These are phyloP conservation scores for Cornus suecica DNA, from an alignment of 148 eudicot species.

Conservation along the genomic window DNA sequence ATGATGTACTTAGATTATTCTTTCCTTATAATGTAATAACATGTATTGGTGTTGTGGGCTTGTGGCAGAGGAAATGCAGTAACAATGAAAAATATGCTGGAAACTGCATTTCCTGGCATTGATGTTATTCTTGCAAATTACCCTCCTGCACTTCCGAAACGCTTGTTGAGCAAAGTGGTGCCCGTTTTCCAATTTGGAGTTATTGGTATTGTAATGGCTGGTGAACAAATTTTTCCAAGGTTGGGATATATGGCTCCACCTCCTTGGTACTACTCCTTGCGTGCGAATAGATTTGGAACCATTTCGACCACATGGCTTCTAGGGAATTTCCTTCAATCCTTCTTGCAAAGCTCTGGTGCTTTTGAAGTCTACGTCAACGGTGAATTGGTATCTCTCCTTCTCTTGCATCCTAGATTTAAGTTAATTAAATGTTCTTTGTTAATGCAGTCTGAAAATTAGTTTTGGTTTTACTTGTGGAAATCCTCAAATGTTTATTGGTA, in stretches of 20 bases:
- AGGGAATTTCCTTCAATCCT: slow-evolving; percentile 79
- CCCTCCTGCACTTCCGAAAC: slow-evolving; percentile 92
- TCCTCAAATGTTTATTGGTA: neutral
- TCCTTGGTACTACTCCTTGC: slow-evolving; percentile 75
- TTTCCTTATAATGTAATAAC: neutral
- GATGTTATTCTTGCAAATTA: slow-evolving; percentile 75
- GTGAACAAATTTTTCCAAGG: slow-evolving; percentile 93
- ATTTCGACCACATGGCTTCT: slow-evolving; percentile 92
- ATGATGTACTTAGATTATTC: neutral
- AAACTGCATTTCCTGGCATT: slow-evolving; percentile 75
- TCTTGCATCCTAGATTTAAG: neutral
- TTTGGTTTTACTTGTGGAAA: neutral
- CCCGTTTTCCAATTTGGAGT: slow-evolving; percentile 83
- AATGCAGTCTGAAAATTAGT: neutral
- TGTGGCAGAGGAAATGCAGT: slow-evolving; percentile 74
- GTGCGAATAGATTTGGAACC: slow-evolving; percentile 93
- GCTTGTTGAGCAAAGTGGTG: slow-evolving; percentile 68
- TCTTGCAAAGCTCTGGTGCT: slow-evolving; percentile 87
- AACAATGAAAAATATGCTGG: slow-evolving; percentile 94
- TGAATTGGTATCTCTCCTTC: slow-evolving; percentile 46
- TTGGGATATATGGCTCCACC: slow-evolving; percentile 83
- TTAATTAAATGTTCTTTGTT: slow-evolving; percentile 4
- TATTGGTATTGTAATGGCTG: slow-evolving; percentile 65
- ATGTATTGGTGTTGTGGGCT: slow-evolving; percentile 9
- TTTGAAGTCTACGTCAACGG: slow-evolving; percentile 85